A percentile compares a stretch with the other conserved stretches of the same genome.
phyloP scores from a whole-genome alignment of 23 red algal genomes.

The Gracilaria vermiculophylla region DNA sequence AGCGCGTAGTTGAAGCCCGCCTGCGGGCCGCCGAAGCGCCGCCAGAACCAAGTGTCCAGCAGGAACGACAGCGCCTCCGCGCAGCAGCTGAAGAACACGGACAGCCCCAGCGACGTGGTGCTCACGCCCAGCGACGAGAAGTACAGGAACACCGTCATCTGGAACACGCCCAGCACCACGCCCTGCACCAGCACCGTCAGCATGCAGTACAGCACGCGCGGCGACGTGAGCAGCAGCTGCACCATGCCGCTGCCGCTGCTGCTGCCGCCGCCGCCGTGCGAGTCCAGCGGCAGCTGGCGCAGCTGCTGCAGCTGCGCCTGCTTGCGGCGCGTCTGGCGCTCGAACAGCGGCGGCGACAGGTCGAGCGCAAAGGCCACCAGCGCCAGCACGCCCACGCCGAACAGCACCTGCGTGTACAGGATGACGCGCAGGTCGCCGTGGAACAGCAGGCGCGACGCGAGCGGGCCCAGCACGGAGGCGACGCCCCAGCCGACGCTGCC shows the following conservation, averaged over 20 bases:
- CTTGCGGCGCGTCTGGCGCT: background rate
- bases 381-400: background rate
- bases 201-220: background rate
- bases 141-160: conserved; percentile 38
- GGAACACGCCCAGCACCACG: conserved; percentile 28
- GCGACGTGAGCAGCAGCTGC: background rate
- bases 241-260: background rate
- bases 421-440: background rate
- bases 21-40: background rate
- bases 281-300: no score
- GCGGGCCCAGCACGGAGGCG: conserved; percentile 3
- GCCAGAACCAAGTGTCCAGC: background rate
- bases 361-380: conserved; percentile 5
- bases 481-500: conserved; percentile 36
- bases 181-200: conserved; percentile 15
- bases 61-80: conserved; percentile 30
- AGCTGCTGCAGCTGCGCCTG: background rate
- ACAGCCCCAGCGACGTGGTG: conserved; percentile 22
- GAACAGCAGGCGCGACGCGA: background rate
- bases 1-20: conserved; percentile 10
- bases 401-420: conserved; percentile 8
- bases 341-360: conserved; percentile 22
- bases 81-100: conserved; percentile 32
- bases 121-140: conserved; percentile 13
- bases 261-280: background rate